Base-by-base conservation (phyloP, 1,284 basidiomycete species). In the Trichosporon faecale region DNA sequence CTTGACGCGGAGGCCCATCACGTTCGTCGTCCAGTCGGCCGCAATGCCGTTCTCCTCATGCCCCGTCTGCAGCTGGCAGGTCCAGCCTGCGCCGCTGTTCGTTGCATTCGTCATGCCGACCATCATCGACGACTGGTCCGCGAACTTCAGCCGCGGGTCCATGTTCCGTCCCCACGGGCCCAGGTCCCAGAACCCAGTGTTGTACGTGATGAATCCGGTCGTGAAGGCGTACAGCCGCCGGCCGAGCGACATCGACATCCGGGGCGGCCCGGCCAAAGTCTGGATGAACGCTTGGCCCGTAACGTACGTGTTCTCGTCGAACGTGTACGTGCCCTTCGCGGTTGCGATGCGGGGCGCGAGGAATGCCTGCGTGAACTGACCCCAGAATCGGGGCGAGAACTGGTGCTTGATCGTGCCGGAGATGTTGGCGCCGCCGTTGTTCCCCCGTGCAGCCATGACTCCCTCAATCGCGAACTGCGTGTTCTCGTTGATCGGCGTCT, bases 331-430 rank as follows among this genome's bases (percentile, higher is more conserved):
- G 2, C 78, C 80, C 70, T 86, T 86, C 31, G 79, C 73, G 4
- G 82, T 84, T 29, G 82, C 66, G 2, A 85, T 76, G 35, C 84
- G 78, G 5, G 87, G 86, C 4, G 80, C 75, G 27, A 88, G 72
- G 16, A 85, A 73, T 1, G 84, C 84, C 27, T 83, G 79, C 6
- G 76, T 76, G 46, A 77, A 79, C 73, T 85, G 82, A 2, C 80
- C 71, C 76, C 80, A 83, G 8, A 86, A 74, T 14, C 78, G 77
- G 0, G 85, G 84, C n/a, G 79, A 82, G 75, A 84, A 86, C 66
- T 86, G 85, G 71, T 85, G 85, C 70, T 80, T 83, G 46, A 87
- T 66, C 0, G 85, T 86, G 3, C 86, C 86, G 3, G 85, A 73
- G 2, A 87, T 73, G 67, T 86, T 86, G 6, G 84, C 85, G 6